These are phyloP conservation scores for Blastobotrys raffinosifermentans DNA, from an alignment of 1,139 yeast genomes.

Conservation along the genomic window DNA sequence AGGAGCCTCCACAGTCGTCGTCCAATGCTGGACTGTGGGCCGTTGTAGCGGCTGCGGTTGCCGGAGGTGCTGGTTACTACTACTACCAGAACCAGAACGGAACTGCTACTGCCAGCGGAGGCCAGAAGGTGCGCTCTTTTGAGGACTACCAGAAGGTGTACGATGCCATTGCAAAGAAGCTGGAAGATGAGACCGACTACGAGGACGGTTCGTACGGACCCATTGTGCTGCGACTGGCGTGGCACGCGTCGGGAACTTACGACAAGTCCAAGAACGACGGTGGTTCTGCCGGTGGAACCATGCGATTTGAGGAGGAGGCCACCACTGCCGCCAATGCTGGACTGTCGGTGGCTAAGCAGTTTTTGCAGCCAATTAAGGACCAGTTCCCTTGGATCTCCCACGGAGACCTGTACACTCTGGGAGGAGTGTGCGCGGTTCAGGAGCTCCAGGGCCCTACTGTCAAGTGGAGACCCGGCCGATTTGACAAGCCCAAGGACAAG, in stretches of 20 bases:
- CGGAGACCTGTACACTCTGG: conserved; percentile 86
- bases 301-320: conserved; percentile 63
- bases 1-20: conserved; percentile 15
- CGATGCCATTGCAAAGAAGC: conserved; percentile 69
- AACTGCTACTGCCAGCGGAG: conserved; percentile 13
- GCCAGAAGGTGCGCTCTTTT: conserved; percentile 20
- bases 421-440: conserved; percentile 81
- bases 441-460: conserved; percentile 84
- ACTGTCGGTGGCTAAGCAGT: conserved; percentile 57
- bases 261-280: conserved; percentile 55
- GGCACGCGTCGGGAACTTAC: conserved; percentile 74
- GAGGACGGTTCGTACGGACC: conserved; percentile 73
- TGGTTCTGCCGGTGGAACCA: conserved; percentile 82
- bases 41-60: conserved; percentile 18
- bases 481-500: conserved; percentile 35
- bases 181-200: conserved; percentile 69
- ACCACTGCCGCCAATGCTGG: conserved; percentile 73
- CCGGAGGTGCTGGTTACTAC: conserved; percentile 22
- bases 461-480: conserved; percentile 83
- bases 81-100: conserved; percentile 14
- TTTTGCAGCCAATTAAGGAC: conserved; percentile 53
- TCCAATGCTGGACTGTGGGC: conserved; percentile 6
- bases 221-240: conserved; percentile 60
- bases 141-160: conserved; percentile 70
- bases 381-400: conserved; percentile 72